Evolutionary conservation across 768 basidiomycete genomes (phyloP).

Genomic region (Lentinus brumalis): DNA sequence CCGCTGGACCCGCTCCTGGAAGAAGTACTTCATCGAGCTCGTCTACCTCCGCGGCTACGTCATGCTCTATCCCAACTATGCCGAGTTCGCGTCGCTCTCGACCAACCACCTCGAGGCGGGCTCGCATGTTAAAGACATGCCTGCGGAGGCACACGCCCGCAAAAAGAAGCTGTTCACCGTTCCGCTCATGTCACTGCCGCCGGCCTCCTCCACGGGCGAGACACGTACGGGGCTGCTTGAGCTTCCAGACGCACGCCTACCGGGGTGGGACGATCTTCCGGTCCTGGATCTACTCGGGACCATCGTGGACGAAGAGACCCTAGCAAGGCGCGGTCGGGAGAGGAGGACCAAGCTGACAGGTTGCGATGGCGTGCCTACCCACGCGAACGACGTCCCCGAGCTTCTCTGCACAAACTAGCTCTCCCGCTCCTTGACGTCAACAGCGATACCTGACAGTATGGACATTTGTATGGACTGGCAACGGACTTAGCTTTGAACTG

Average conservation of each 20-base stretch:
- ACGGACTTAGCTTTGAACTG: background rate
- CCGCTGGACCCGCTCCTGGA: slow-evolving; percentile 82
- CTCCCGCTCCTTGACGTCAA: background rate
- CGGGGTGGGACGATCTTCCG: slow-evolving; percentile 58
- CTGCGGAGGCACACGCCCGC: slow-evolving; percentile 46
- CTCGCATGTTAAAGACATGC: slow-evolving; percentile 68
- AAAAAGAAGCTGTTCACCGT: slow-evolving; percentile 68
- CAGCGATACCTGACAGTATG: slow-evolving; percentile 8
- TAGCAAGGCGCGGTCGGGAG: slow-evolving; percentile 36
- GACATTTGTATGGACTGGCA: slow-evolving; percentile 5
- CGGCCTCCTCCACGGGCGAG: slow-evolving; percentile 21
- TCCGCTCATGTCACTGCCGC: slow-evolving; percentile 63
- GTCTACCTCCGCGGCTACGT: slow-evolving; percentile 79
- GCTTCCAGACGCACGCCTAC: slow-evolving; percentile 56
- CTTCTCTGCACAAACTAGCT: slow-evolving; percentile 24
- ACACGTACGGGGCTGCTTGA: slow-evolving; percentile 45
- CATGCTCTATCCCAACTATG: slow-evolving; percentile 90
- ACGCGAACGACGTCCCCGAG: slow-evolving; percentile 21
- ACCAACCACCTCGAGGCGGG: slow-evolving; percentile 91
- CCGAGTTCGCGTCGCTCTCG: slow-evolving; percentile 69
- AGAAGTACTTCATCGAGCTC: slow-evolving; percentile 87
- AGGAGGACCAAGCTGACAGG: slow-evolving; percentile 29
- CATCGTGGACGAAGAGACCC: slow-evolving; percentile 36
- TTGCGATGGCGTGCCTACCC: slow-evolving; percentile 14
- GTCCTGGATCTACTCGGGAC: slow-evolving; percentile 57